These are phyloP conservation scores for Silybum marianum DNA, from an alignment of 129 eudicot genomes.

Conservation along the genomic window DNA sequence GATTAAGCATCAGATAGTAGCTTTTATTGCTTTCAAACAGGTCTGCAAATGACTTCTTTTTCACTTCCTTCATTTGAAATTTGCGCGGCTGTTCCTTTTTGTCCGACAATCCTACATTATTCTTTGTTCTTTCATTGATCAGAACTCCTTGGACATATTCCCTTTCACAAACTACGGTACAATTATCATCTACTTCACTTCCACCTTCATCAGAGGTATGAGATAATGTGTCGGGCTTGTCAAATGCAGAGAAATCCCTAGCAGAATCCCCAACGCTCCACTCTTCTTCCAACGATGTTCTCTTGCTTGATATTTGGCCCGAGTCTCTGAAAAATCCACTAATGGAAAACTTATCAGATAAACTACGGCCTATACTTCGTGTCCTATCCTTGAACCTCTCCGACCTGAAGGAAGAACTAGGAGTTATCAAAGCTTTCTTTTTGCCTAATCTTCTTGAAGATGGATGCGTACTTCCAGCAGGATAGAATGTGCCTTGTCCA, in stretches of 20 bases:
- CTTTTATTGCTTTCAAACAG: conserved; percentile 54
- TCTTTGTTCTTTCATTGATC: conserved; percentile 59
- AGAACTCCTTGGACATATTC: conserved; percentile 78
- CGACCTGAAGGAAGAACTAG: conserved; percentile 34
- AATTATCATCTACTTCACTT: conserved; percentile 37
- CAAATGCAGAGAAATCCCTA: conserved; percentile 40
- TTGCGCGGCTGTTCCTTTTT: conserved; percentile 54
- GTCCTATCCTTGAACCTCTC: conserved; percentile 28
- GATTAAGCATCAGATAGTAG: conserved; percentile 80
- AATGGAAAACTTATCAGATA: conserved; percentile 47
- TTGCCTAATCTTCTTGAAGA: conserved; percentile 30
- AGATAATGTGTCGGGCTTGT: conserved; percentile 35
- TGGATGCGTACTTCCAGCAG: conserved; percentile 54
- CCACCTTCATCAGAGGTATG: conserved; percentile 37
- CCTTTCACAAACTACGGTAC: conserved; percentile 56
- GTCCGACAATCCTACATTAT: conserved; percentile 28
- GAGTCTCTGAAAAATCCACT: conserved; percentile 37
- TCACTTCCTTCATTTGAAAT: conserved; percentile 44
- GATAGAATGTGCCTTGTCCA: conserved; percentile 77
- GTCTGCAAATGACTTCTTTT: conserved; percentile 52
- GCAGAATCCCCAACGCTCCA: conserved; percentile 27
- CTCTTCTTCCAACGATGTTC: conserved; percentile 40
- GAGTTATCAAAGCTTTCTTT: conserved; percentile 34
- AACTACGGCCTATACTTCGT: conserved; percentile 44
- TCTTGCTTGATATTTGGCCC: conserved; percentile 44